Evolutionary conservation across 768 basidiomycete species (phyloP).

Genomic region (Zangia roseola): DNA sequence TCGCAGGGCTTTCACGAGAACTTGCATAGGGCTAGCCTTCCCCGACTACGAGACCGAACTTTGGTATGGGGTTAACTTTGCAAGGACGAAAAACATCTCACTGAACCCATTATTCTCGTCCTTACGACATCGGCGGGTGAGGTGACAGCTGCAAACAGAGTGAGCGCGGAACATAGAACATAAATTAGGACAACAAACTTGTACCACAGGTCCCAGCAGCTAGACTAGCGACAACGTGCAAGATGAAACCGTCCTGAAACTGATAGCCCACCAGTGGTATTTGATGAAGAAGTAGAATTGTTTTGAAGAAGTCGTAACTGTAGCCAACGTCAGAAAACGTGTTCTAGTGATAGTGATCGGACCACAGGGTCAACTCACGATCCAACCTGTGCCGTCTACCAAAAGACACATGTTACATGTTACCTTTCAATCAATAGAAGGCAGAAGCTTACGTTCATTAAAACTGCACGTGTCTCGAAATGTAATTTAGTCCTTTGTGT

Average conservation of each 20-base stretch:
- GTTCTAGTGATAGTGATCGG: neutral
- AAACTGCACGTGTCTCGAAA: constrained; percentile 53
- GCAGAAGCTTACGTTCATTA: constrained; percentile 65
- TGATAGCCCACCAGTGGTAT: constrained; percentile 59
- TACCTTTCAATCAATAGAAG: neutral
- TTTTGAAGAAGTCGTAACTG: constrained; percentile 80
- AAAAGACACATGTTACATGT: constrained; percentile 4
- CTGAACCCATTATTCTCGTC: constrained; percentile 77
- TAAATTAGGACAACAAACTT: constrained; percentile 44
- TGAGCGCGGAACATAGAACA: neutral
- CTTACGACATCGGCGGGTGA: constrained; percentile 77
- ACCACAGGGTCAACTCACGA: constrained; percentile 52
- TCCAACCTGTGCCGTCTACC: constrained; percentile 75
- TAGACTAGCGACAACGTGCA: constrained; percentile 68
- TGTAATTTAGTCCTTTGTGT: constrained; percentile 8
- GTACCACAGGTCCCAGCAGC: constrained; percentile 76
- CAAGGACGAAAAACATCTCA: constrained; percentile 32
- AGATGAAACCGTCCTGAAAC: constrained; percentile 59
- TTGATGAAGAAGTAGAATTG: constrained; percentile 47
- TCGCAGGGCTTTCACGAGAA: constrained; percentile 58
- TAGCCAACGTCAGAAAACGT: constrained; percentile 2
- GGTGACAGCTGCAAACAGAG: constrained; percentile 55
- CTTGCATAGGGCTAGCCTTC: constrained; percentile 45
- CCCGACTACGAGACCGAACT: constrained; percentile 42
- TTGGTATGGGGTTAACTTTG: constrained; percentile 1